These are phyloP conservation scores for Gentiana dahurica DNA, from an alignment of 257 asterid species.

Conservation along the genomic window DNA sequence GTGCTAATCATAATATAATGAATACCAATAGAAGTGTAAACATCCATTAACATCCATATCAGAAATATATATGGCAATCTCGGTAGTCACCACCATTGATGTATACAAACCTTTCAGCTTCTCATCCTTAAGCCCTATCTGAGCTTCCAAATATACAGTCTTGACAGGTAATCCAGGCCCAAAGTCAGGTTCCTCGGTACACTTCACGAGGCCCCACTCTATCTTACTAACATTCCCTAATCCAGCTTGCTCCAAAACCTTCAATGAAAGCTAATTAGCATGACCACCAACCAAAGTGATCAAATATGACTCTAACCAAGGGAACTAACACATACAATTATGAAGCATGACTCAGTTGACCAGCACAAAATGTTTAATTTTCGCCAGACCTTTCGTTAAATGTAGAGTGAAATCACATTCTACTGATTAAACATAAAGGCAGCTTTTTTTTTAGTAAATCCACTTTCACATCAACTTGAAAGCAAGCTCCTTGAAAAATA, in stretches of 20 bases:
- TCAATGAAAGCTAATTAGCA: conserved; percentile 20
- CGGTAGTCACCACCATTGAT: background rate
- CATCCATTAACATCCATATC: too few relatives aligned
- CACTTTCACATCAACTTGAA: background rate
- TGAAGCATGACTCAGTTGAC: too few relatives aligned
- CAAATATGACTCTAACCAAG: background rate
- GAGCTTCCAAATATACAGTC: conserved; percentile 51
- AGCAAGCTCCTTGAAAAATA: background rate
- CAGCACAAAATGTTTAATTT: too few relatives aligned
- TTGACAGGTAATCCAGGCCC: conserved; percentile 66
- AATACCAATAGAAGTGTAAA: too few relatives aligned
- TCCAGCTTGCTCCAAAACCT: conserved; percentile 52
- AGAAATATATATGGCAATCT: too few relatives aligned
- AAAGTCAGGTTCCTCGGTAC: conserved; percentile 74
- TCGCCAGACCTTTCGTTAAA: too few relatives aligned
- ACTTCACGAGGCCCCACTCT: conserved; percentile 57
- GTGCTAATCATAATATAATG: too few relatives aligned
- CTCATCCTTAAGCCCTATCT: conserved; percentile 26
- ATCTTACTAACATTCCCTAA: conserved; percentile 24
- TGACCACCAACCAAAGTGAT: background rate
- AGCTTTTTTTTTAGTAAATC: background rate
- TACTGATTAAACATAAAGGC: background rate
- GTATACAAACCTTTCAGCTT: conserved; percentile 39
- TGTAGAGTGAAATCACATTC: too few relatives aligned
- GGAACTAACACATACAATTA: too few relatives aligned